Conservation (phyloP, 2,329 filamentous ascomycete genomes). For the Talaromyces islandicus region DNA sequence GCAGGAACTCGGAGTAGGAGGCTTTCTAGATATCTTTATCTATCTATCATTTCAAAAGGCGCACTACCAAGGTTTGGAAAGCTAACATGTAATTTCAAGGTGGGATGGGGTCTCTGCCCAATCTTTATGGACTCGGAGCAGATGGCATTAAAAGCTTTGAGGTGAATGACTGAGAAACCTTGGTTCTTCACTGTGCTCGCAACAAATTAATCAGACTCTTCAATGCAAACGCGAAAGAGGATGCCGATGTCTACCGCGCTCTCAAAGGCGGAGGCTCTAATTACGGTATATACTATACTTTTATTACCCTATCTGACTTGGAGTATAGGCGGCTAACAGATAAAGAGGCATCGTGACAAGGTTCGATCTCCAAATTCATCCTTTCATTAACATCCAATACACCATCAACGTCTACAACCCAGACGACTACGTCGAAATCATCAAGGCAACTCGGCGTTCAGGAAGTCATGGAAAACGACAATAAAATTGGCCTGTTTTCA, state of each 20-base stretch:
- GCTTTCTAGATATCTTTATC: not conserved
- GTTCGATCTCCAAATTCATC: constrained; percentile 1
- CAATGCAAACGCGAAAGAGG: constrained; percentile 1
- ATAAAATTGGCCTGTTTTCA: constrained; percentile 9
- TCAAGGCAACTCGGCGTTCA: constrained; percentile 1
- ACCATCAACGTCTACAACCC: constrained; percentile 1
- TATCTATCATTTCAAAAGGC: not conserved
- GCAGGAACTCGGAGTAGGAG: constrained; percentile 1
- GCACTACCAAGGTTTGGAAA: not conserved
- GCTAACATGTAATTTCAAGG: not conserved
- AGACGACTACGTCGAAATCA: constrained; percentile 2
- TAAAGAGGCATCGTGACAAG: not conserved
- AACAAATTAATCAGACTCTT: not conserved
- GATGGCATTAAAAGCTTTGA: not conserved
- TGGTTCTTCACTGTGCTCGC: too few species aligned
- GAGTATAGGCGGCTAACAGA: not conserved
- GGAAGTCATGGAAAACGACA: constrained; percentile 3
- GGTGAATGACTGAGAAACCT: not conserved
- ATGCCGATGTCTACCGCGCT: not conserved
- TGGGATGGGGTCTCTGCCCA: not conserved
- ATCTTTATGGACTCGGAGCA: not conserved
- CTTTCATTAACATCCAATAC: constrained; percentile 1
- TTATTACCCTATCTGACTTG: not conserved
- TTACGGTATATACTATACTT: not conserved
- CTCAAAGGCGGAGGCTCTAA: constrained; percentile 2